phyloP scores from a whole-genome alignment of 208 protist genomes.

The Trypanosoma cruzi region DNA sequence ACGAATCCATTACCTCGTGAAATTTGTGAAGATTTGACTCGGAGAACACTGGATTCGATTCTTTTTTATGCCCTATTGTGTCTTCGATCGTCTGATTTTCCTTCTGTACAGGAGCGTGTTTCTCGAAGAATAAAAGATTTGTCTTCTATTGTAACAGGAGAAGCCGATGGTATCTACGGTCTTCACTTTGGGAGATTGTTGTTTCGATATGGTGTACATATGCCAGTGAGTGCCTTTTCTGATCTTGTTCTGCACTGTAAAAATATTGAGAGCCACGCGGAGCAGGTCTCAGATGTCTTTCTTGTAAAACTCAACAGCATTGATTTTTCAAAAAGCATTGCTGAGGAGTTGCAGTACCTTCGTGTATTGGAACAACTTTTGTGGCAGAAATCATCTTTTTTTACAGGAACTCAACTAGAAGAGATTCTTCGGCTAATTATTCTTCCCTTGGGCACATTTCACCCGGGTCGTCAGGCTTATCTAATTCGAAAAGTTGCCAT shows the following conservation, averaged over 20 bases:
- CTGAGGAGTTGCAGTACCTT: slow-evolving; percentile 78
- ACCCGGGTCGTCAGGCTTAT: slow-evolving; percentile 62
- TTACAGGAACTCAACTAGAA: slow-evolving; percentile 41
- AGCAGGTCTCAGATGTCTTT: slow-evolving; percentile 63
- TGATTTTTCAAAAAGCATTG: slow-evolving; percentile 73
- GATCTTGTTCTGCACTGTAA: slow-evolving; percentile 62
- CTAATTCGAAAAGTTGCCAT: slow-evolving; percentile 89
- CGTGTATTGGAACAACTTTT: slow-evolving; percentile 74
- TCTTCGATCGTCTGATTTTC: slow-evolving; percentile 51
- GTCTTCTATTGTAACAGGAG: slow-evolving; percentile 64
- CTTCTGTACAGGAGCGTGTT: slow-evolving; percentile 36
- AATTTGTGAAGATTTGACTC: slow-evolving; percentile 47
- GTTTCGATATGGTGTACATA: slow-evolving; percentile 49
- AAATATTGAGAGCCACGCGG: slow-evolving; percentile 26
- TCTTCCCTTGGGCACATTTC: slow-evolving; percentile 64
- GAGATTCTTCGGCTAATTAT: slow-evolving; percentile 71
- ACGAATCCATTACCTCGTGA: slow-evolving; percentile 56
- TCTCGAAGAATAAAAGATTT: slow-evolving; percentile 40
- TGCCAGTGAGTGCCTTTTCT: slow-evolving; percentile 76
- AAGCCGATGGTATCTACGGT: slow-evolving; percentile 60
- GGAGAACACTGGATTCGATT: slow-evolving; percentile 82
- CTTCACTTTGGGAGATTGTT: slow-evolving; percentile 67
- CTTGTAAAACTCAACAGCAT: slow-evolving; percentile 60
- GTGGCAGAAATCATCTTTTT: slow-evolving; percentile 38
- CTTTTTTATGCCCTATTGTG: slow-evolving; percentile 76